phyloP scores from a whole-genome alignment of 768 basidiomycete genomes.

The Suillus subluteus region DNA sequence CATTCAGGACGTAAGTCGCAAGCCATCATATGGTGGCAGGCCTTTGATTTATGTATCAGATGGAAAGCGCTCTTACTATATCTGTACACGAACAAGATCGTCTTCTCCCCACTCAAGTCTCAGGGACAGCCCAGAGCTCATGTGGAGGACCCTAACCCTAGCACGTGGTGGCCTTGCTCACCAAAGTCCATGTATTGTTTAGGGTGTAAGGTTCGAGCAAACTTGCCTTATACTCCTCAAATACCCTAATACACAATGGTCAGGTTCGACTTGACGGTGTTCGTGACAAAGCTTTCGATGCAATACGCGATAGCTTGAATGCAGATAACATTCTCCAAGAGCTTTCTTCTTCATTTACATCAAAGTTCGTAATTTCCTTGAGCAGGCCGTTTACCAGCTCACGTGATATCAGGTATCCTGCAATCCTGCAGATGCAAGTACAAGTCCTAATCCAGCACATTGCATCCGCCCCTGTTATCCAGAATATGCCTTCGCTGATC shows the following conservation, averaged over 20 bases:
- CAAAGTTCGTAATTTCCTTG: constrained; percentile 17
- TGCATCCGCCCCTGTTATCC: constrained; percentile 18
- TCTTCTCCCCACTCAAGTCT: constrained; percentile 37
- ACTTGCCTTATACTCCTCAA: neutral
- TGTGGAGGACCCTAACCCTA: neutral
- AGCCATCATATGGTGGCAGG: neutral
- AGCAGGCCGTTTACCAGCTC: neutral
- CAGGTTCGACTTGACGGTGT: constrained; percentile 27
- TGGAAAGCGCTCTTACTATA: constrained; percentile 44
- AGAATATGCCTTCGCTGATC: constrained; percentile 18
- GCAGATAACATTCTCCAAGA: constrained; percentile 30
- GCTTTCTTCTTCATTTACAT: constrained; percentile 22
- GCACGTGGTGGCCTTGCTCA: constrained; percentile 32
- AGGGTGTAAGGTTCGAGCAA: constrained; percentile 38
- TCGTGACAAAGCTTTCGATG: constrained; percentile 21
- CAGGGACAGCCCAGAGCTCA: constrained; percentile 5
- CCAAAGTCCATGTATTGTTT: constrained; percentile 50
- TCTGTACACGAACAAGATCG: constrained; percentile 39
- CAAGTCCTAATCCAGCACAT: constrained; percentile 24
- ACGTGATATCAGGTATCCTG: constrained; percentile 10
- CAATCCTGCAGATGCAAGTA: constrained; percentile 28
- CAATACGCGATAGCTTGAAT: constrained; percentile 22
- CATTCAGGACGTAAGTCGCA: constrained; percentile 30
- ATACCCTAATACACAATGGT: neutral
- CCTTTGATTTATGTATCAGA: constrained; percentile 21